Base-by-base conservation (phyloP, 805 yeast genomes). In the Saturnispora diversa region DNA sequence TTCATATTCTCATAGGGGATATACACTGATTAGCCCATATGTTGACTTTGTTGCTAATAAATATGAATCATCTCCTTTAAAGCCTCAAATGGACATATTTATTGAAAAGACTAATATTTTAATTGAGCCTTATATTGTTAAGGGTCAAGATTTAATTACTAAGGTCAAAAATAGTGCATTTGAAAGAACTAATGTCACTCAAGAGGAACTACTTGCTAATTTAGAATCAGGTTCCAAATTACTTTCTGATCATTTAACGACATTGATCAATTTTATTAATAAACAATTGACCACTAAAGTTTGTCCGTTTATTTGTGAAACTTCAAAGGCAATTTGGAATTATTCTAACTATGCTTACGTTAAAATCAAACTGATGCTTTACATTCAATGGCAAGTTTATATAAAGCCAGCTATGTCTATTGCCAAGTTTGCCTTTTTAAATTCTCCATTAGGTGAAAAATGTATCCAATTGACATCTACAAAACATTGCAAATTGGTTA, bases 341-440 rank as follows among this genome's bases (percentile, higher is more conserved):
- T 43, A 50, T 32, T 8, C 32, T 2, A 31, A 33, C 12, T 36
- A 45, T 10, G 22, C 32, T 10, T 30, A 39, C 6, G 37, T 42
- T 1, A 53, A 46, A 29, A 20, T 37, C 3, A 43, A 43, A 22
- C 23, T 49, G 16, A 39, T 33, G 20, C 20, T 40, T 5, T 48
- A 46, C 19, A 17, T 54, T 13, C 36, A 46, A n/a, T 56, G 50
- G 42, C 51, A 52, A 19, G 31, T 53, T 10, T 51, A 52, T 37
- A 44, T 52, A 22, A 46, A 40, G 19, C 63, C 62, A 16, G 30
- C 31, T 4, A 20, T 55, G 13, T 31, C 43, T 11, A 12, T 31
- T 4, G 37, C 43, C 15, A 44, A 41, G 24, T 21, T 35, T 6
- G 35, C 43, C n/a, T 44, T 52, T 8, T 23, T 49, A 13, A 39